Base-by-base conservation (phyloP, 1,284 basidiomycete genomes). In the Mixia osmundae region DNA sequence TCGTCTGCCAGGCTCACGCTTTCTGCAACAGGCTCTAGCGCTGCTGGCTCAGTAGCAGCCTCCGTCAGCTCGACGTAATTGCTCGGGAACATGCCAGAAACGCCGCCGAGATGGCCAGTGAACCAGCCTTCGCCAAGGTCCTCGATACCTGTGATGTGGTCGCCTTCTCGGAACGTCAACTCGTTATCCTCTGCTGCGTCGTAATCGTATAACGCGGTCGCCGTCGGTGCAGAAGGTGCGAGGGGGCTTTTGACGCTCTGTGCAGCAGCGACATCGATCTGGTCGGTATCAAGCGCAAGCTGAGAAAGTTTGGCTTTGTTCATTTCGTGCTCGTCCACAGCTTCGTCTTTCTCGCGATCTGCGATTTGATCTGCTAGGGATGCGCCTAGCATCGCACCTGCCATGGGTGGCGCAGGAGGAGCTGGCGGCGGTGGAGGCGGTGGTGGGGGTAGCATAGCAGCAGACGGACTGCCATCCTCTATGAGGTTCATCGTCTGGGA, bases 161-260 rank as follows among this genome's bases (percentile, higher is more conserved):
- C 77, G 34, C 79, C 83, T 54, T 87, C 80, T 2, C 61, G 47
- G 15, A 91, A 64, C 36, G 58, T 57, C 58, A 89, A 70, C 53
- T 91, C 83, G 50, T 83, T 82, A 44, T 82, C 75, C 56, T 82
- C 78, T 7, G 67, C 61, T 19, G 72, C 72, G 52, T 76, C 72
- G 49, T 87, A 89, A 9, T 74, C 71, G 54, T 71, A 87, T 20
- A 75, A 46, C 1, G 42, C 76, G 66, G 53, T 66, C 43, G 39
- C 68, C 62, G 25, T 51, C 37, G 45, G 49, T 35, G 48, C 57
- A 30, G 5, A 8, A 4, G 12, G n/a, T 10, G 25, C 33, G 8
- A 27, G 24, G 31, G 12, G 35, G n/a, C 14, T 23, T 8, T 23
- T 25, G 16, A 33, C 22, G 15, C 37, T 29, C 28, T 3, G 18